These are phyloP conservation scores for Aspergillus puulaauensis DNA, from an alignment of 2,329 filamentous ascomycete genomes.

Conservation along the genomic window DNA sequence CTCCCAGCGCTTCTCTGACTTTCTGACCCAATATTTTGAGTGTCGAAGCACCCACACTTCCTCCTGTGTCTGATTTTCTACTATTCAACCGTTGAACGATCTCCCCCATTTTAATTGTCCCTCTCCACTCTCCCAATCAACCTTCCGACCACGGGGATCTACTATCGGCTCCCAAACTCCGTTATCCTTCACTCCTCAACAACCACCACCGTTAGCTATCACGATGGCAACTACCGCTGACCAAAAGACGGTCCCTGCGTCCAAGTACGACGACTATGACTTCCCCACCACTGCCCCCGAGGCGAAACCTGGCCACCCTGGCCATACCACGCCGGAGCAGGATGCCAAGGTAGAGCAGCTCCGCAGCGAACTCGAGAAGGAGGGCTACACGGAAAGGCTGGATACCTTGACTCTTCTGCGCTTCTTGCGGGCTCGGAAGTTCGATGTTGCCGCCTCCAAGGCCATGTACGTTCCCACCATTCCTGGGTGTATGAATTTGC, in stretches of 20 bases:
- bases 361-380: slow-evolving; percentile 77
- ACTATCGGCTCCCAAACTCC: slow-evolving; percentile 8
- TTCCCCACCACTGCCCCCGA: slow-evolving; percentile 77
- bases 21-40: slow-evolving; percentile 1
- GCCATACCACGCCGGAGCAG: slow-evolving; percentile 81
- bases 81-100: neutral
- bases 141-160: slow-evolving; percentile 8
- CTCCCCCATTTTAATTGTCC: slow-evolving; percentile 8
- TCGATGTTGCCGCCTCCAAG: slow-evolving; percentile 80
- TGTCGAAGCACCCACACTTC: neutral
- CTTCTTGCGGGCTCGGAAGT: slow-evolving; percentile 93
- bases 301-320: slow-evolving; percentile 74
- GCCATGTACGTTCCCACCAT: slow-evolving; percentile 67
- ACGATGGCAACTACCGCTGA: slow-evolving; percentile 33
- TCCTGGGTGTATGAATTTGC: neutral
- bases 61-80: slow-evolving; percentile 5
- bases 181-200: neutral
- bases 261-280: slow-evolving; percentile 96
- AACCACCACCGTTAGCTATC: slow-evolving; percentile 11
- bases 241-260: slow-evolving; percentile 58
- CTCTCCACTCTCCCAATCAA: slow-evolving; percentile 21
- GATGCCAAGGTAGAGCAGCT: slow-evolving; percentile 88
- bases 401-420: slow-evolving; percentile 92
- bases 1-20: slow-evolving; percentile 9
- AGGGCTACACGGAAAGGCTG: slow-evolving; percentile 77